phyloP scores from a whole-genome alignment of 345 rosid species.

The Brassica nigra region DNA sequence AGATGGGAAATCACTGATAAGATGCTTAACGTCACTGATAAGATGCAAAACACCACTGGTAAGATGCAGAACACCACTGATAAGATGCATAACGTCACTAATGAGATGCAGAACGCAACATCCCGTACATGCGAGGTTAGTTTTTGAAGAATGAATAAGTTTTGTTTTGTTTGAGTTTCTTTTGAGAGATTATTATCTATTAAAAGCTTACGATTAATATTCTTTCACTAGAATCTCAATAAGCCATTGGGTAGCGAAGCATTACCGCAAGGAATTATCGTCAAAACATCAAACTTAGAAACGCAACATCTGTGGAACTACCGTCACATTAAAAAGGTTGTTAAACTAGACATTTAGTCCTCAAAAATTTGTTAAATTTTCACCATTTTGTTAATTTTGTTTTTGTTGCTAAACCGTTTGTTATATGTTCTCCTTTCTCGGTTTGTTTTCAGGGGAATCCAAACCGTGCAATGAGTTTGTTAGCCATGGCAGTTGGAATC shows the following conservation, averaged over 20 bases:
- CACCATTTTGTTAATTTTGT: background rate
- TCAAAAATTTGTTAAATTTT: background rate
- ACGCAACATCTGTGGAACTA: constrained; percentile 62
- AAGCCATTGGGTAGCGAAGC: constrained; percentile 60
- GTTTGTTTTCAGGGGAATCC: constrained; percentile 42
- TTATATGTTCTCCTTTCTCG: background rate
- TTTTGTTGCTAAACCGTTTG: background rate
- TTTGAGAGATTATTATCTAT: background rate
- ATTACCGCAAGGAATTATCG: constrained; percentile 70
- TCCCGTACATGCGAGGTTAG: constrained; percentile 66
- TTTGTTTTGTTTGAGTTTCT: background rate
- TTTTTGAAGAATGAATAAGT: background rate
- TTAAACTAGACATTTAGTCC: background rate
- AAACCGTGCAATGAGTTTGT: constrained; percentile 49
- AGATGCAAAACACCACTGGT: constrained; percentile 34
- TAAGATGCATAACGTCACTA: constrained; percentile 41
- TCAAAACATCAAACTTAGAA: constrained; percentile 59
- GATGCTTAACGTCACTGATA: constrained; percentile 42
- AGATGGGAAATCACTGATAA: constrained; percentile 52
- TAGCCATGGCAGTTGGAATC: constrained; percentile 75
- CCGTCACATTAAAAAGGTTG: constrained; percentile 42
- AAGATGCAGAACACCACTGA: constrained; percentile 45
- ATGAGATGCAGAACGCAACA: constrained; percentile 42
- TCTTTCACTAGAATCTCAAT: constrained; percentile 46
- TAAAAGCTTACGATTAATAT: background rate